A percentile compares a stretch with the other conserved stretches of the same genome.
Conservation (phyloP, 1,284 basidiomycete genomes). For the Malassezia arunalokei region DNA sequence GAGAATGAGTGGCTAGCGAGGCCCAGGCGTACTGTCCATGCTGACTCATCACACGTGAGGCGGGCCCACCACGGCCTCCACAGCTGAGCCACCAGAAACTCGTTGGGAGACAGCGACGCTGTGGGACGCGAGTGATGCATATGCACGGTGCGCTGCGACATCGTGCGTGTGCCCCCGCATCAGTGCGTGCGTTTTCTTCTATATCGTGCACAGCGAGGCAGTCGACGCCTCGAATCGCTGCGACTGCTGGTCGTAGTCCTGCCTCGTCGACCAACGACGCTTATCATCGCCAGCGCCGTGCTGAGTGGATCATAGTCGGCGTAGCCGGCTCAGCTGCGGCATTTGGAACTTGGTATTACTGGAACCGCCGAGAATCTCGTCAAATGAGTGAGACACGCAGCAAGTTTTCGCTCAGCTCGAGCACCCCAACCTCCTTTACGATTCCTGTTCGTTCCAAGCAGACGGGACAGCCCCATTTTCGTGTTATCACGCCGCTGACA, state of each 20-base stretch:
- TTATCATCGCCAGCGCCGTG: conserved; percentile 27
- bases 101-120: too few relatives aligned
- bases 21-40: too few relatives aligned
- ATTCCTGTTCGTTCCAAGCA: conserved; percentile 28
- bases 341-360: conserved; percentile 42
- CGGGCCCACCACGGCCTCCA: too few relatives aligned
- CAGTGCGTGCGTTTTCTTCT: background rate
- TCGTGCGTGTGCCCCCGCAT: background rate
- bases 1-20: too few relatives aligned
- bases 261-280: conserved; percentile 12
- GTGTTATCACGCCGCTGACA: conserved; percentile 35
- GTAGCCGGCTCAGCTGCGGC: conserved; percentile 39
- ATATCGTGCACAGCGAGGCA: background rate
- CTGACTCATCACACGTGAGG: too few relatives aligned
- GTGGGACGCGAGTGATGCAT: background rate
- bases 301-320: conserved; percentile 42
- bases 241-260: background rate
- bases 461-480: conserved; percentile 24
- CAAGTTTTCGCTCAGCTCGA: conserved; percentile 12
- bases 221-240: background rate
- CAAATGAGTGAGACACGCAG: conserved; percentile 17
- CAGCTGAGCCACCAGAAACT: too few relatives aligned
- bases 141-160: background rate
- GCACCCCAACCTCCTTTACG: conserved; percentile 27
- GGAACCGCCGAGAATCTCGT: conserved; percentile 31